phyloP scores from a whole-genome alignment of 176 grass and related monocot genomes.

The Themeda triandra region DNA sequence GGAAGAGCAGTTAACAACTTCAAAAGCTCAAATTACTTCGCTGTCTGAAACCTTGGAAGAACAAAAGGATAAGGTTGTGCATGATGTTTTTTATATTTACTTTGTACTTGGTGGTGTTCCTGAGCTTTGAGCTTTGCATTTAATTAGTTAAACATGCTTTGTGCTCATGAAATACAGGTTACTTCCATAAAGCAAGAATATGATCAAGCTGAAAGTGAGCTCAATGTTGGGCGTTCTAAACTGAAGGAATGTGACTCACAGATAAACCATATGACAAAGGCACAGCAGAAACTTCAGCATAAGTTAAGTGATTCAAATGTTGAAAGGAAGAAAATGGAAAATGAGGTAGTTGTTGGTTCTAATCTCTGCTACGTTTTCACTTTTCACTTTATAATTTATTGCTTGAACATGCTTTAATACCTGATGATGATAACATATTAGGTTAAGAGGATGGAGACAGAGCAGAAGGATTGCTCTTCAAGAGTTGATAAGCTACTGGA shows the following conservation, averaged over 20 bases:
- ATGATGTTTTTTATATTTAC: constrained; percentile 25
- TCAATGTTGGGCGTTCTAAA: constrained; percentile 66
- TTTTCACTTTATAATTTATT: constrained; percentile 12
- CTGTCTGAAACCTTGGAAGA: constrained; percentile 59
- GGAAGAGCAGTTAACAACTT: constrained; percentile 72
- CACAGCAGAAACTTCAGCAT: constrained; percentile 80
- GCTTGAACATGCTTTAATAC: not conserved
- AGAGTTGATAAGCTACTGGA: constrained; percentile 83
- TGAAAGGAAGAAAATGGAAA: constrained; percentile 93
- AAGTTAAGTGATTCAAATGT: constrained; percentile 72
- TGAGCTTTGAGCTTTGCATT: not conserved
- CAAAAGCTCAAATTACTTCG: constrained; percentile 67
- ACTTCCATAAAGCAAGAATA: constrained; percentile 67
- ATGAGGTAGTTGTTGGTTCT: constrained; percentile 64
- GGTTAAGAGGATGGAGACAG: constrained; percentile 95
- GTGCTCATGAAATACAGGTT: constrained; percentile 44
- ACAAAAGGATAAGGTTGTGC: constrained; percentile 62
- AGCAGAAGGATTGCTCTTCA: constrained; percentile 91
- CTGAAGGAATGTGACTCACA: constrained; percentile 91
- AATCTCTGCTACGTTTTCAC: not conserved
- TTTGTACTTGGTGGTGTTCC: not conserved
- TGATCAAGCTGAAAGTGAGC: constrained; percentile 77
- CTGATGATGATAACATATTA: constrained; percentile 32
- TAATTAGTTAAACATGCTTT: constrained; percentile 22
- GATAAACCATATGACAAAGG: constrained; percentile 60